These are phyloP conservation scores for Didymella keratinophila DNA, from an alignment of 2,329 filamentous ascomycete species.

Conservation along the genomic window DNA sequence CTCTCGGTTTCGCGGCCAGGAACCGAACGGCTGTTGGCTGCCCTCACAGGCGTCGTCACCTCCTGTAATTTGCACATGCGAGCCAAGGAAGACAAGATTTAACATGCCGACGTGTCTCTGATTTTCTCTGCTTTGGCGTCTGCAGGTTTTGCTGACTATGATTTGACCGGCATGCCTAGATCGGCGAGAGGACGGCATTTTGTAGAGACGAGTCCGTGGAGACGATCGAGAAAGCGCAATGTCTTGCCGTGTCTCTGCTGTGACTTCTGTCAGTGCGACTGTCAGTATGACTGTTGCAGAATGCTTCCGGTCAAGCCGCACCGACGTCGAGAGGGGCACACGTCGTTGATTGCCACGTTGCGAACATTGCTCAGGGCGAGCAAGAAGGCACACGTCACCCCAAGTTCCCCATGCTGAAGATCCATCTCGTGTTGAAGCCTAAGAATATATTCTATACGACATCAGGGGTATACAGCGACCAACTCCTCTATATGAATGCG, in stretches of 20 bases:
- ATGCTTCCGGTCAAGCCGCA: slow-evolving; percentile 10
- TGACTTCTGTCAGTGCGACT: slow-evolving; percentile 20
- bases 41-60: slow-evolving; percentile 20
- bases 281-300: background rate
- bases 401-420: slow-evolving; percentile 15
- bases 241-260: slow-evolving; percentile 15
- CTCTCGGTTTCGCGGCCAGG: slow-evolving; percentile 5
- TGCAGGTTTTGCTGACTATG: slow-evolving; percentile 18
- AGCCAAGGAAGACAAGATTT: slow-evolving; percentile 19
- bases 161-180: slow-evolving; percentile 10
- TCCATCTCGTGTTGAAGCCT: slow-evolving; percentile 18
- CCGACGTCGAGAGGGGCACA: slow-evolving; percentile 10
- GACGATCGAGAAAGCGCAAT: slow-evolving; percentile 9
- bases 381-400: slow-evolving; percentile 20
- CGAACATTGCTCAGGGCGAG: slow-evolving; percentile 18
- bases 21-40: slow-evolving; percentile 20
- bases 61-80: slow-evolving; percentile 23
- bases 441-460: slow-evolving; percentile 24
- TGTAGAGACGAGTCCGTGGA: slow-evolving; percentile 6
- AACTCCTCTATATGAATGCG: slow-evolving; percentile 5
- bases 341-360: slow-evolving; percentile 11
- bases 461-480: slow-evolving; percentile 22
- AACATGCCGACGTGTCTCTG: slow-evolving; percentile 8
- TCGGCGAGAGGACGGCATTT: slow-evolving; percentile 6
- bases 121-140: slow-evolving; percentile 10